Evolutionary conservation across 1,284 basidiomycete genomes (phyloP), one percentile per base, ranked within the genome.

Genomic region (Ceratobasidium theobromae): DNA sequence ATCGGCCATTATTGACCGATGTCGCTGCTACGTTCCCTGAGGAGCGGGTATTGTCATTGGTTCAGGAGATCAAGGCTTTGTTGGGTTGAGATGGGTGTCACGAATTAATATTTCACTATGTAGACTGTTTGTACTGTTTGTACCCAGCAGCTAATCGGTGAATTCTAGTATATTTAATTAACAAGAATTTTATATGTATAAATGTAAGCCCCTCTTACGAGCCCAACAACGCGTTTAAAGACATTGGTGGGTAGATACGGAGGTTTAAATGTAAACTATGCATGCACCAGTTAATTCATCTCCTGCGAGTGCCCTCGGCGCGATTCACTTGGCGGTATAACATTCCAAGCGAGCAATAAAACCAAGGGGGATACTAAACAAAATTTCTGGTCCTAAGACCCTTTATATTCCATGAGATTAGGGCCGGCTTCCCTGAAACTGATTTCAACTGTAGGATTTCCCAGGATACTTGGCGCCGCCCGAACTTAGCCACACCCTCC

Each of bases 1-100:
- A 85, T 45, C 74, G 74, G 49, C 75, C 80, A 41, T 75, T 75
- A 12, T 70, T 86, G 23, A 73, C 74, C 23, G 74, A 75, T 32
- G 72, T 84, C 14, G 77, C 79, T 5, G 71, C 73, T 0, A 74
- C 74, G 12, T 87, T 88, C 75, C 72, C 76, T 16, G 88, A 90
- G 66, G 79, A 80, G 65, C 83, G 88, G 60, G 77, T 89, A 54
- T 74, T 77, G 71, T 80, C 78, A 48, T 75, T 87, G 45, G 75
- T 78, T 18, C 71, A 72, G 53, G 87, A 87, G 73, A 80, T 89
- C 18, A 53, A 68, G 21, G 71, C 71, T 76, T 45, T 75, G 41
- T 69, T 46, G 54, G 40, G 48, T 54, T 49, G 30, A 30, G 38
- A 41, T 48, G 40, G 54, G 28, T 38, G 45, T 40, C 46, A 45